Evolutionary conservation across 164 flowering plant species (phyloP), one percentile per base, ranked within the genome.

Genomic region (Echeveria elegans): DNA sequence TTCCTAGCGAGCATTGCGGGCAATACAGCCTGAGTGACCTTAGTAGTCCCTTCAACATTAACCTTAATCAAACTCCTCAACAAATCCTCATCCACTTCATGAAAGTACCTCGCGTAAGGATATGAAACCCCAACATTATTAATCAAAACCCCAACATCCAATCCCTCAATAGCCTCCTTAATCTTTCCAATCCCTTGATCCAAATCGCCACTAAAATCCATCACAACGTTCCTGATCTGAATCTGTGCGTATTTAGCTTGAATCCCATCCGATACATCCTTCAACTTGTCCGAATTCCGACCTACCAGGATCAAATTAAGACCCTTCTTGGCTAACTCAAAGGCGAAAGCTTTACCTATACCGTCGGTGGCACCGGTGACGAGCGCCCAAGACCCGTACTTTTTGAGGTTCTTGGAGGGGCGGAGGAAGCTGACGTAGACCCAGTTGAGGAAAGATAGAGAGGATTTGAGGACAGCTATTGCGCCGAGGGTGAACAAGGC

Each of bases 11-110:
- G 2, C 91, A 88, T 86, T 2, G 70, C 78, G 0, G 77, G 75
- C 19, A 88, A 66, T 9, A 85, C 87, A 9, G 82, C 81, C 62
- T 41, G 70, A 0, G 91, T 85, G 4, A 88, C 82, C 82, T 67
- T 65, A 0, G 76, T 82, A 0, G 77, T 72, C 0, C 71, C 84
- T 28, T 80, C 82, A 0, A 81, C 30, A 41, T 88, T 88, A 43
- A 88, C 81, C 61, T 63, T 80, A 0, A 85, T 45, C 32, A 86
- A 4, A 41, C 68, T 69, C 43, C 68, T 66, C 78, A 74, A 31
- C 60, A 82, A 6, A 52, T 78, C 78, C 28, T 50, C 66, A 66
- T 83, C 87, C 7, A 81, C 77, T 68, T 82, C 89, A 68, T 85
- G 81, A 43, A 83, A 80, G 32, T 70, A 87, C 74, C 68, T 79